Percentiles rank a stretch among this genome's conserved stretches.
Evolutionary conservation across 768 basidiomycete species (phyloP).

Genomic region (Cytidiella melzeri): DNA sequence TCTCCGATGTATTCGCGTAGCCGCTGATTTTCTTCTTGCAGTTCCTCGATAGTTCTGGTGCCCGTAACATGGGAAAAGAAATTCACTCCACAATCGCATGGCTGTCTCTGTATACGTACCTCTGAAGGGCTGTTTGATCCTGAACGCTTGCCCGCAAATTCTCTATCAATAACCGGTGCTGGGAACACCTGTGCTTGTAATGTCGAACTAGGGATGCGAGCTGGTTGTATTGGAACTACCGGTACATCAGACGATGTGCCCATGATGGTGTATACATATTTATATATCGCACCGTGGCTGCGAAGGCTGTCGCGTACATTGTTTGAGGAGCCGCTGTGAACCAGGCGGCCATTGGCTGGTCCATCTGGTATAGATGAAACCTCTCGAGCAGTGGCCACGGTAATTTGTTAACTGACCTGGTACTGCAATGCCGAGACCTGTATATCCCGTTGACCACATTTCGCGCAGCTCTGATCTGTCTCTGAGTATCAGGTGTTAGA

Average conservation of each 20-base stretch:
- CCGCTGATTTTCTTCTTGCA: constrained; percentile 45
- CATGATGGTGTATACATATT: not conserved
- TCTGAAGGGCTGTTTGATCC: constrained; percentile 46
- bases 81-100: not conserved
- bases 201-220: constrained; percentile 62
- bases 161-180: constrained; percentile 48
- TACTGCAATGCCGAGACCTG: constrained; percentile 68
- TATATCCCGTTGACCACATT: constrained; percentile 57
- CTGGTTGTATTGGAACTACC: constrained; percentile 74
- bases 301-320: constrained; percentile 58
- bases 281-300: constrained; percentile 48
- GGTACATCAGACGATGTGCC: not conserved
- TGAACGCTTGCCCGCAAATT: constrained; percentile 43
- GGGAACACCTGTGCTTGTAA: constrained; percentile 52
- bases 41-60: constrained; percentile 41
- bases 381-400: too few species aligned
- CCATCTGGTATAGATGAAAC: constrained; percentile 44
- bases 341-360: constrained; percentile 78
- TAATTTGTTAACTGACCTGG: constrained; percentile 46
- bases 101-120: constrained; percentile 26
- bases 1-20: constrained; percentile 30
- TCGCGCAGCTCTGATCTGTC: constrained; percentile 67
- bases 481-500: constrained; percentile 35
- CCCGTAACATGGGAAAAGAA: not conserved
- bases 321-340: constrained; percentile 58